Evolutionary conservation across 2,329 filamentous ascomycete genomes (phyloP), one percentile per base, ranked within the genome.

Genomic region (Purpureocillium lavendulum): DNA sequence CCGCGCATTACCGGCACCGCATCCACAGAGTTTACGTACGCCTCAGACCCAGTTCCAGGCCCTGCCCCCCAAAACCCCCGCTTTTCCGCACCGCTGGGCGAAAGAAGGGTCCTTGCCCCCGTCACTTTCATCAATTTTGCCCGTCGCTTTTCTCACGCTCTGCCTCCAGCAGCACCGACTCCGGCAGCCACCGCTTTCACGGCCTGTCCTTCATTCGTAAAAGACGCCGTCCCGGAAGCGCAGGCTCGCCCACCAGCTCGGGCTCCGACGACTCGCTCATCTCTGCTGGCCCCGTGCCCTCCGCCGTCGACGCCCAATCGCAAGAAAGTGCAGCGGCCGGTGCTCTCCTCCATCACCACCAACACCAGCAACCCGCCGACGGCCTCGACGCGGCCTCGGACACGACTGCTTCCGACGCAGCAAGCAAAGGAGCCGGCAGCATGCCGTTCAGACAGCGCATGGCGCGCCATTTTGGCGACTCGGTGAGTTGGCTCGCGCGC

Each of bases 381-480:
- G 6, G 21, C 10, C 5, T 26, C 21, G 21, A 26, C 21, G 5
- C 10, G 21, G 21, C 21, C 21, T 6, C 21, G n/a, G n/a, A n/a
- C 21, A 26, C 21, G 21, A 26, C 21, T 26, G 21, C 21, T 26
- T 10, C 21, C 21, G 21, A 26, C 21, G 21, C 21, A 26, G 21
- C 35, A 34, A 16, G 40, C 18, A 24, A 36, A 29, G 7, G 10
- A 6, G 10, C 10, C 21, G 21, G 21, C 36, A 60, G 48, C 41
- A 64, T 65, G 61, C 59, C 61, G 16, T 61, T 65, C 43, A 55
- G 61, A 39, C 57, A 64, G 47, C 59, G 60, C 40, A 62, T 70
- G 56, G 65, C 65, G 38, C 67, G 67, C 53, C 65, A 66, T 37
- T 66, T 70, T 44, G 67, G 67, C 53, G 67, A 70, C 48, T 61